Evolutionary conservation across 1,284 basidiomycete genomes (phyloP).

Genomic region (Ustilago hordei): DNA sequence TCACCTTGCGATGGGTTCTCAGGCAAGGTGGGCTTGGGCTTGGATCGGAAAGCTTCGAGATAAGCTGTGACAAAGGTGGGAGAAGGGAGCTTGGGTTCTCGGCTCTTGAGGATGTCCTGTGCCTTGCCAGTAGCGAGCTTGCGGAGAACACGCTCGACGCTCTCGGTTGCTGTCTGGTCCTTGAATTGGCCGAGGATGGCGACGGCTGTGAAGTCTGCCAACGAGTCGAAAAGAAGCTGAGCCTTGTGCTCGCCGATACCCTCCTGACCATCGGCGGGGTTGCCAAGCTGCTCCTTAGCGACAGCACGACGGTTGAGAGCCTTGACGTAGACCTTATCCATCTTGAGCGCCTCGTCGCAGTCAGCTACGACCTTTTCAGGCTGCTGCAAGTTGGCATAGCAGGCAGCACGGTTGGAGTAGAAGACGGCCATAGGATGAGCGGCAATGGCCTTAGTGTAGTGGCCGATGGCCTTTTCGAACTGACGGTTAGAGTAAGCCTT

Average conservation of each 20-base stretch:
- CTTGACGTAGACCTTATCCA: slow-evolving; percentile 91
- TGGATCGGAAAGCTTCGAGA: slow-evolving; percentile 93
- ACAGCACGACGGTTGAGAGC: slow-evolving; percentile 92
- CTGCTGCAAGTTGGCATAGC: slow-evolving; percentile 90
- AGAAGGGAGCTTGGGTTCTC: slow-evolving; percentile 87
- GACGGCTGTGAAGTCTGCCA: slow-evolving; percentile 87
- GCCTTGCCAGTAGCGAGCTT: slow-evolving; percentile 82
- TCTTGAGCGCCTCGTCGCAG: slow-evolving; percentile 86
- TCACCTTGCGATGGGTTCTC: slow-evolving; percentile 83
- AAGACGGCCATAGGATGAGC: slow-evolving; percentile 93
- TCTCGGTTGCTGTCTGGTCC: slow-evolving; percentile 81
- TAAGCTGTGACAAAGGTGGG: slow-evolving; percentile 94
- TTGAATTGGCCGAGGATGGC: slow-evolving; percentile 94
- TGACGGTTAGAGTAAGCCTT: slow-evolving; percentile 84
- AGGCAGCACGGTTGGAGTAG: slow-evolving; percentile 97
- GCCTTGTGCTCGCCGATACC: slow-evolving; percentile 61
- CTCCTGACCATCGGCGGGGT: slow-evolving; percentile 76
- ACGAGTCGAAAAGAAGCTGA: slow-evolving; percentile 53
- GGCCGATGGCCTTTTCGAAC: slow-evolving; percentile 81
- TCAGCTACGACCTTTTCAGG: slow-evolving; percentile 88
- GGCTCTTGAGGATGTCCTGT: slow-evolving; percentile 78
- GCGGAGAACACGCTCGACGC: slow-evolving; percentile 93
- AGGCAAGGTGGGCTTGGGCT: slow-evolving; percentile 80
- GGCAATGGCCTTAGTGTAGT: slow-evolving; percentile 84
- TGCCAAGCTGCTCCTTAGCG: slow-evolving; percentile 83